These are phyloP conservation scores for Pseudoneurospora amorphoporcata DNA, from an alignment of 495 filamentous ascomycete species.

Conservation along the genomic window DNA sequence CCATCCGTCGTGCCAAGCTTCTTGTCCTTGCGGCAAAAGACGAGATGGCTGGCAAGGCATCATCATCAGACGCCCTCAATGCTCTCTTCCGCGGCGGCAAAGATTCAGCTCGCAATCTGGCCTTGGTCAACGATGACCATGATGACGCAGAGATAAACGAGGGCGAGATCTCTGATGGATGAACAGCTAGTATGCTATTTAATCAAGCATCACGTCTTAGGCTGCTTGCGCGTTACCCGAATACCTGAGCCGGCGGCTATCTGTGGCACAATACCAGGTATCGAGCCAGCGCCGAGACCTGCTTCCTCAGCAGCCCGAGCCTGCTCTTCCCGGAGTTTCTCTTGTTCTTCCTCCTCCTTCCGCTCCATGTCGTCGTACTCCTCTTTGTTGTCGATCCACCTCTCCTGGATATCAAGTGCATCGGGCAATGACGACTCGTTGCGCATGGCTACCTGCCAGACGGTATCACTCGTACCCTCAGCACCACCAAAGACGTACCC, in stretches of 20 bases:
- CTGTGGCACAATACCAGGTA: slow-evolving; percentile 1
- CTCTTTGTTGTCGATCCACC: slow-evolving; percentile 87
- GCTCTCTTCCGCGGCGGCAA: slow-evolving; percentile 30
- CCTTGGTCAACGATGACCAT: slow-evolving; percentile 25
- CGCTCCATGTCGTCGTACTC: slow-evolving; percentile 75
- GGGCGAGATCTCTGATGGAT: slow-evolving; percentile 26
- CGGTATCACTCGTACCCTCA: slow-evolving; percentile 83
- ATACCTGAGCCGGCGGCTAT: slow-evolving; percentile 12
- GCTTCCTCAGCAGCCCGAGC: slow-evolving; percentile 20
- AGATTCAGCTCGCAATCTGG: slow-evolving; percentile 26
- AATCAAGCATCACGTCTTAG: slow-evolving; percentile 10
- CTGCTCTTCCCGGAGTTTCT: slow-evolving; percentile 25
- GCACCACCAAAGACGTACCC: slow-evolving; percentile 89
- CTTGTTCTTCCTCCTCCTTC: slow-evolving; percentile 53
- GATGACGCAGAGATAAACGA: slow-evolving; percentile 43
- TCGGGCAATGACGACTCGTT: slow-evolving; percentile 73
- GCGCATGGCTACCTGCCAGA: slow-evolving; percentile 91
- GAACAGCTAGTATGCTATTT: not conserved
- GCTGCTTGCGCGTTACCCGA: slow-evolving; percentile 16
- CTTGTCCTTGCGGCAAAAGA: slow-evolving; percentile 55
- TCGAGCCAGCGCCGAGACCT: slow-evolving; percentile 12
- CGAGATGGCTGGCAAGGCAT: slow-evolving; percentile 22
- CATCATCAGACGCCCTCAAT: slow-evolving; percentile 25
- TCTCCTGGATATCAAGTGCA: slow-evolving; percentile 79
- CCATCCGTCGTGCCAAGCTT: slow-evolving; percentile 60